Evolutionary conservation across 805 yeast genomes (phyloP), one percentile per base, ranked within the genome.

Genomic region (Yamadazyma ubonensis): DNA sequence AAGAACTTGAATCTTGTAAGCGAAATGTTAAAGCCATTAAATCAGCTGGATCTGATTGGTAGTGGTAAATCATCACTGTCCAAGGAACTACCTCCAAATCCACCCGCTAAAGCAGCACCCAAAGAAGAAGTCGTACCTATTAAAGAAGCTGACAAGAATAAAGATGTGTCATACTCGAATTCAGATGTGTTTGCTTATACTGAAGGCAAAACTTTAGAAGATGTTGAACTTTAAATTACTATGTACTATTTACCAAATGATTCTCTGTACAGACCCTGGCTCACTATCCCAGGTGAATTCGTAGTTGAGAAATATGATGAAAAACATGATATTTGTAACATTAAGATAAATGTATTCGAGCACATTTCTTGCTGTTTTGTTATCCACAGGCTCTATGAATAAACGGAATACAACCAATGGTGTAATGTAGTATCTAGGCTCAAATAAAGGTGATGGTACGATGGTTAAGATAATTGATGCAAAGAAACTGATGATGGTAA

Each of bases 361-460:
- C 2, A 56, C 38, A 5, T 34, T 29, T 39, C 48, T 43, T 6
- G 3, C 16, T 36, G 73, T 61, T 47, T 84, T 67, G 18, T 51
- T 29, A 22, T 43, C 22, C 33, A 44, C 35, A 42, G 59, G 41
- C 30, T 46, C 17, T 36, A 50, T 36, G 42, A 78, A 72, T 2
- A 86, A 38, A 50, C 97, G 75, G 79, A 90, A 88, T 28, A 89
- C 59, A 9, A 85, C 57, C 55, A 77, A 80, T 3, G 98, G 97
- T 4, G 88, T 52, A 35, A 91, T 86, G 59, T 83, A 93, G 58
- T 93, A 93, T 42, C 99, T 76, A 35, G 97, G 96, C 61, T 93
- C 99, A 54, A 93, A 81, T 48, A 93, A 68, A 4, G 98, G 99
- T 0, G 96, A 82, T 15, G 98, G 96, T 0, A 85, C 76, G 15